Base-by-base conservation (phyloP, 2,329 filamentous ascomycete species). In the Fusarium piperis region DNA sequence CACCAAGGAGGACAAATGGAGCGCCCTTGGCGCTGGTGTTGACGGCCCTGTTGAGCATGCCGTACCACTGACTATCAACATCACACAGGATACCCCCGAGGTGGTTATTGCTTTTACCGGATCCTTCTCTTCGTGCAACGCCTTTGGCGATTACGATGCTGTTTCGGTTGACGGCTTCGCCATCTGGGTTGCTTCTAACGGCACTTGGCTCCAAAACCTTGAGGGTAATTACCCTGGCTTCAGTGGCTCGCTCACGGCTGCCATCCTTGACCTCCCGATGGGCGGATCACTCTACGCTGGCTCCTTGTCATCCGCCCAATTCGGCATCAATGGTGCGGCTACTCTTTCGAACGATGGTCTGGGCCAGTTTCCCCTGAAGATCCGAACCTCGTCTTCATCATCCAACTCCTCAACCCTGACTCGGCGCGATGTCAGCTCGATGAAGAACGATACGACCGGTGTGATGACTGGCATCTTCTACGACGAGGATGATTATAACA, bases 121-220 rank as follows among this genome's bases (percentile, higher is more conserved):
- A 7, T 86, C 90, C 66, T 99, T 99, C 80, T 87, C 88, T 16
- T 85, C 90, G 60, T 89, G 97, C 68, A 87, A 91, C 30, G 88
- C 87, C 0, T 95, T 94, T 74, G 89, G 84, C 36, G 85, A 85
- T 70, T 91, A 91, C 72, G 80, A 86, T 8, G 87, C 90, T 11
- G 86, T 91, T 30, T 76, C 87, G 10, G 92, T 91, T 1, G 82
- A 89, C 57, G 94, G 95, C 3, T 94, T 99, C 76, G 95, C 94
- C 15, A 86, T 98, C 38, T 99, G 96, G 96, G 92, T 98, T 9
- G 93, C 93, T 4, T 97, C 94, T 4, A 86, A 88, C 68, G 87
- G 86, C 64, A 96, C 96, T 78, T 99, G 96, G 96, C 85, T 99
- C 16, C 90, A 94, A 78, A 96, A 97, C 73, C 83, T 98, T 18